Evolutionary conservation across 1,139 yeast species (phyloP), one percentile per base, ranked within the genome.

Genomic region (Sugiyamaella pinicola): DNA sequence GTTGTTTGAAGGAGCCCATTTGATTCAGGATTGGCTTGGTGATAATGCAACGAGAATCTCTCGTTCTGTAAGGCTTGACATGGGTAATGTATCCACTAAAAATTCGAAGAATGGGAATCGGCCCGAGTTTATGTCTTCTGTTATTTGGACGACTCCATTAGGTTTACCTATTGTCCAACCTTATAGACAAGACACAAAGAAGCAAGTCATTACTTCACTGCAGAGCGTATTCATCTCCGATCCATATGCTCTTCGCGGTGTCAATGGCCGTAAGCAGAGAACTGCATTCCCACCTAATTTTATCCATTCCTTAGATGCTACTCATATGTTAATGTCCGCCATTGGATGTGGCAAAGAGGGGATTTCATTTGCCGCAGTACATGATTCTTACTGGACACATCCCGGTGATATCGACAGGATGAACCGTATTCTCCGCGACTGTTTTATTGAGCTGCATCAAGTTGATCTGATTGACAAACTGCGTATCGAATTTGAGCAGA

Each of bases 311-410:
- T 76, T 93, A 58, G 99, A 93, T 74, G 98, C 99, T 0, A 86
- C 97, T 0, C 99, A 93, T 67, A 93, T 93, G 99, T 76, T 93
- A 54, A 75, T 91, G 78, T 86, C 96, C 9, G 95, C 98, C 0
- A 76, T 82, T 46, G 83, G 82, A 21, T 90, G 97, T 69, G 82
- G 85, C n/a, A 77, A 81, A 44, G 67, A 69, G 3, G 82, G 80
- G 0, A 69, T 93, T 52, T 75, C 83, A n/a, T 93, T 95, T 76
- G 97, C 99, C 0, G 85, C 98, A 0, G 99, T 93, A 31, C 99
- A 93, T 70, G 99, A 93, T 69, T 91, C 98, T 1, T 93, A 88
- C 69, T 93, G 99, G 99, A 90, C 99, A 0, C 99, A 95, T 69
- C 97, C 99, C 0, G 75, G 82, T 39, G 95, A 88, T 66, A 83